Evolutionary conservation across 192 early-diverging fungal genomes (phyloP).

Genomic region (Rhizophagus sp.): DNA sequence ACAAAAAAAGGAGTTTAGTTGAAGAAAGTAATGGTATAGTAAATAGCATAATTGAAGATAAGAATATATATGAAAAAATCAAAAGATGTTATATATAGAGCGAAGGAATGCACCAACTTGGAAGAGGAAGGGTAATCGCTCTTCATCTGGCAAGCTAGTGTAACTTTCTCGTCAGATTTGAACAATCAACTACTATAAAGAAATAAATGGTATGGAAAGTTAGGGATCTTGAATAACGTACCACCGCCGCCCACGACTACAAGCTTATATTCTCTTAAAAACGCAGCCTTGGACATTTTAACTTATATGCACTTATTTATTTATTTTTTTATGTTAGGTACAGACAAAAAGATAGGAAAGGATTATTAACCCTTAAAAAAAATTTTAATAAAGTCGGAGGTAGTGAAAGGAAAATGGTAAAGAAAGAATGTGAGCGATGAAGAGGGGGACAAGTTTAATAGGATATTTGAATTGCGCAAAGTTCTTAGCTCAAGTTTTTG

Average conservation of each 20-base stretch:
- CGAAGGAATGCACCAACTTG: background rate
- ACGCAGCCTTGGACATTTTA: constrained; percentile 34
- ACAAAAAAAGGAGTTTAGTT: background rate
- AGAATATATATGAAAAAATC: background rate
- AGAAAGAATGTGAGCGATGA: background rate
- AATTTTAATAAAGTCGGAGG: background rate
- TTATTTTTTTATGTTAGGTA: background rate
- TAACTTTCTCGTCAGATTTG: background rate
- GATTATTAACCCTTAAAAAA: background rate
- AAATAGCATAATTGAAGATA: background rate
- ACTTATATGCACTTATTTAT: constrained; percentile 11
- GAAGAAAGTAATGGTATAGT: background rate
- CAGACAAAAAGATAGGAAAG: background rate
- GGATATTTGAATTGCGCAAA: too few relatives aligned
- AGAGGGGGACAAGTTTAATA: background rate
- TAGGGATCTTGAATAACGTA: constrained; percentile 31
- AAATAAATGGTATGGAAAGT: background rate
- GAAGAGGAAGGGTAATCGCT: background rate
- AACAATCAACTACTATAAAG: background rate
- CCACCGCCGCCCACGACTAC: constrained; percentile 85
- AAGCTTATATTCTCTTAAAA: constrained; percentile 68
- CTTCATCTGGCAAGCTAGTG: background rate
- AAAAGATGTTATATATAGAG: background rate
- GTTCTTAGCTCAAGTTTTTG: too few relatives aligned
- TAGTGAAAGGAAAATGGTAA: background rate